Evolutionary conservation across 495 filamentous ascomycete species (phyloP).

Genomic region (Recurvomyces mirabilis): DNA sequence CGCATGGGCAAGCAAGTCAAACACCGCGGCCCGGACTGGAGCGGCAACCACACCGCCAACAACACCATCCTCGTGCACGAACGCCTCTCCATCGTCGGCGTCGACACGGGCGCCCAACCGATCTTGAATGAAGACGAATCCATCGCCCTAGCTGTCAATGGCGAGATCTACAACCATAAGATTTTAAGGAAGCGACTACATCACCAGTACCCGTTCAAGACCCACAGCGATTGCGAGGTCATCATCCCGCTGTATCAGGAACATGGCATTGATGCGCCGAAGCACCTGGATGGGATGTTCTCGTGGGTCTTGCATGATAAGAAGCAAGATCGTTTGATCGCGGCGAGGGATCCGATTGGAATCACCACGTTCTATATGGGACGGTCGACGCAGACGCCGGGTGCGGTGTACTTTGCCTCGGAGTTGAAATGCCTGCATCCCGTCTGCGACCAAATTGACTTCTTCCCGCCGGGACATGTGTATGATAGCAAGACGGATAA

Average conservation of each 20-base stretch:
- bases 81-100: constrained; percentile 91
- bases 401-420: constrained; percentile 86
- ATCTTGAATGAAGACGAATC: constrained; percentile 81
- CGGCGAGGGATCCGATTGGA: constrained; percentile 91
- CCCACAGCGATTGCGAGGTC: constrained; percentile 94
- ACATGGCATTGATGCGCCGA: constrained; percentile 84
- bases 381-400: constrained; percentile 69
- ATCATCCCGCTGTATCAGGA: constrained; percentile 92
- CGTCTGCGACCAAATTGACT: constrained; percentile 88
- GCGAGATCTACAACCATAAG: constrained; percentile 99
- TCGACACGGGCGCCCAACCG: constrained; percentile 91
- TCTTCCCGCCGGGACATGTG: constrained; percentile 89
- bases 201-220: constrained; percentile 83
- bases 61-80: constrained; percentile 96
- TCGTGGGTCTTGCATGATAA: constrained; percentile 97
- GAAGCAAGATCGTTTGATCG: constrained; percentile 76
- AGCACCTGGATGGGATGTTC: constrained; percentile 98
- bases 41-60: constrained; percentile 78
- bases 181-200: constrained; percentile 77
- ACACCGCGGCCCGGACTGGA: constrained; percentile 98
- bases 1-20: constrained; percentile 94
- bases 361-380: constrained; percentile 96
- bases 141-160: constrained; percentile 91
- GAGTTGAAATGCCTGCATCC: constrained; percentile 89
- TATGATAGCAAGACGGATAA: constrained; percentile 83